Conservation (phyloP, 106 monocot species). For the Acorus calamus region DNA sequence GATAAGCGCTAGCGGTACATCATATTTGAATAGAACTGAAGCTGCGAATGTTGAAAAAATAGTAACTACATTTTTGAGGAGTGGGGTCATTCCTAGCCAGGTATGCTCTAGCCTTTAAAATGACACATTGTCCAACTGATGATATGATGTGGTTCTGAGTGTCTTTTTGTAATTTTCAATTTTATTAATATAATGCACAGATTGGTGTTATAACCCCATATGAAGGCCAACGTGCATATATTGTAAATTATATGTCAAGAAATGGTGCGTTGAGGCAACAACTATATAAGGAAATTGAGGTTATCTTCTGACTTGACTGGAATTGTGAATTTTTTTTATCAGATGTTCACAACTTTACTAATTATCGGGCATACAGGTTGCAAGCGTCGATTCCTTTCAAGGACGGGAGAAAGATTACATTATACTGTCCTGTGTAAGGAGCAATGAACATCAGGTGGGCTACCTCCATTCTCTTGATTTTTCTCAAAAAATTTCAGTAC, state of each 20-base stretch:
- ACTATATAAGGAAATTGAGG: constrained; percentile 99
- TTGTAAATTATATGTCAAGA: constrained; percentile 98
- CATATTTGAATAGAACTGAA: constrained; percentile 97
- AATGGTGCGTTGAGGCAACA: constrained; percentile 96
- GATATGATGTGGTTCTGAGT: not conserved
- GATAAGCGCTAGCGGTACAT: constrained; percentile 98
- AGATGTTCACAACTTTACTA: no score
- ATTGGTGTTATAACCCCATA: constrained; percentile 99
- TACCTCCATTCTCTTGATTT: not conserved
- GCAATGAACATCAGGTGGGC: constrained; percentile 94
- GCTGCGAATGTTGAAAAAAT: constrained; percentile 99
- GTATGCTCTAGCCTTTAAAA: constrained; percentile 6
- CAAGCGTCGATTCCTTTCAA: constrained; percentile 99
- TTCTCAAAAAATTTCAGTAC: no score
- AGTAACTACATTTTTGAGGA: constrained; percentile 92
- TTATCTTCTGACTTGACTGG: constrained; percentile 6
- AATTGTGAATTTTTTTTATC: no score
- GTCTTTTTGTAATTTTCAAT: no score
- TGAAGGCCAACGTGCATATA: constrained; percentile 98
- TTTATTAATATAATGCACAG: constrained; percentile 13
- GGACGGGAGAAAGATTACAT: constrained; percentile 99
- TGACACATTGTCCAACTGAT: not conserved
- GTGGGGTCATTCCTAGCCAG: constrained; percentile 97
- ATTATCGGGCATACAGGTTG: constrained; percentile 40
- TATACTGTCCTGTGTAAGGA: constrained; percentile 95